These are phyloP conservation scores for Spirogloea muscicola DNA, from an alignment of 139 green algal genomes.

Conservation along the genomic window DNA sequence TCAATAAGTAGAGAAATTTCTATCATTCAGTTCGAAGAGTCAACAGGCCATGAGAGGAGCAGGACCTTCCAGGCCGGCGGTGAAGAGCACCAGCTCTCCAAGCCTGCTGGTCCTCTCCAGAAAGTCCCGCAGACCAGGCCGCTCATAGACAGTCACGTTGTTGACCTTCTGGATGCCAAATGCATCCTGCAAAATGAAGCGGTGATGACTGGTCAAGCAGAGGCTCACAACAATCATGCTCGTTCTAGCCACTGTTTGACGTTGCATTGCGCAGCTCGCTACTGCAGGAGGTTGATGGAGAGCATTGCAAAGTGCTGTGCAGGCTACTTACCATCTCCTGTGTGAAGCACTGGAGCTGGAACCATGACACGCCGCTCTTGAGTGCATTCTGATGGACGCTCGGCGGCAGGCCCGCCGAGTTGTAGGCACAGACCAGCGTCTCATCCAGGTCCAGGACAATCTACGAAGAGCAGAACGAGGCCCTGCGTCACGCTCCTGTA, in stretches of 20 bases:
- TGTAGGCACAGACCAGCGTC: slow-evolving; percentile 58
- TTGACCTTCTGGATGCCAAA: slow-evolving; percentile 7
- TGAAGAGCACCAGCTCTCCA: slow-evolving; percentile 66
- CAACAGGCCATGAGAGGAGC: slow-evolving; percentile 1
- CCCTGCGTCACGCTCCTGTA: too few relatives aligned
- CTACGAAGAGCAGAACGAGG: too few relatives aligned
- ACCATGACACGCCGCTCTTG: slow-evolving; percentile 20
- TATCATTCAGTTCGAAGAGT: background rate
- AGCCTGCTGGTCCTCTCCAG: slow-evolving; percentile 46
- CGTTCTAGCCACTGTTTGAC: slow-evolving; percentile 4
- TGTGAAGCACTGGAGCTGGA: slow-evolving; percentile 30
- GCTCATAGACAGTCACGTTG: slow-evolving; percentile 52
- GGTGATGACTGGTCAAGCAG: too few relatives aligned
- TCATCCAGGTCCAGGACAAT: slow-evolving; percentile 67
- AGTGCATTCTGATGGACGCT: background rate
- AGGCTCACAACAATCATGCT: background rate
- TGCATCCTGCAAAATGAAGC: slow-evolving; percentile 18
- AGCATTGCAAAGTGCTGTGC: too few relatives aligned
- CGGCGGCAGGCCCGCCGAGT: slow-evolving; percentile 19
- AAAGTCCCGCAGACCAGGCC: slow-evolving; percentile 57
- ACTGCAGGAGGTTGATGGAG: slow-evolving; percentile 4
- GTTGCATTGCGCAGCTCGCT: background rate
- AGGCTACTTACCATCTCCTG: slow-evolving; percentile 13
- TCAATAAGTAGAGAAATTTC: background rate
- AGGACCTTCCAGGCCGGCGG: slow-evolving; percentile 51